These are phyloP conservation scores for Pisolithus orientalis DNA, from an alignment of 768 basidiomycete genomes.

Conservation along the genomic window DNA sequence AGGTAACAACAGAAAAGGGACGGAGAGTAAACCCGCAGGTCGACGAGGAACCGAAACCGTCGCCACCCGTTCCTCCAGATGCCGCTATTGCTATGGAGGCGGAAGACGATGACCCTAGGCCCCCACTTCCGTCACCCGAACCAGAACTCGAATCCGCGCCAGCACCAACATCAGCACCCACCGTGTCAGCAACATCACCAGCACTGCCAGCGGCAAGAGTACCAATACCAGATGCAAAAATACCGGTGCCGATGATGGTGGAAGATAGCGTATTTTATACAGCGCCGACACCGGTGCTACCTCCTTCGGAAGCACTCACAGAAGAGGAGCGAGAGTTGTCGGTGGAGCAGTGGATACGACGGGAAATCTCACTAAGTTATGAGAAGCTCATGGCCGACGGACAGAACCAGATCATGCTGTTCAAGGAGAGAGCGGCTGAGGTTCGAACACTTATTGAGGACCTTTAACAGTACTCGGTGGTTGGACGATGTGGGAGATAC, in stretches of 20 bases:
- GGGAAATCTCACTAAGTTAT: slow-evolving; percentile 65
- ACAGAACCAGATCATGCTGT: slow-evolving; percentile 41
- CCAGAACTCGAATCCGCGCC: not conserved
- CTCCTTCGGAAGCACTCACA: slow-evolving; percentile 17
- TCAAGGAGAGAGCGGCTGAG: slow-evolving; percentile 40
- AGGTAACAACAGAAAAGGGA: slow-evolving; percentile 1
- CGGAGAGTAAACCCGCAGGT: slow-evolving; percentile 20
- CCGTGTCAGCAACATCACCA: not conserved
- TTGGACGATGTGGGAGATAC: too few relatives aligned
- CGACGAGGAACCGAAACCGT: slow-evolving; percentile 7
- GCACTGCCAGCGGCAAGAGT: not conserved
- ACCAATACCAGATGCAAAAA: not conserved
- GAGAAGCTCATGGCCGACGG: slow-evolving; percentile 52
- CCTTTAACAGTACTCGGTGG: slow-evolving; percentile 6
- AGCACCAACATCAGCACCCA: not conserved
- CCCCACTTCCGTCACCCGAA: not conserved
- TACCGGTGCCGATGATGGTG: not conserved
- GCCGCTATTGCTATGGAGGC: not conserved
- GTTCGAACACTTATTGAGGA: slow-evolving; percentile 32
- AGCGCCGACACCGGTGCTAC: slow-evolving; percentile 5
- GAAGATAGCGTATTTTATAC: slow-evolving; percentile 5
- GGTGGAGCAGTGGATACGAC: slow-evolving; percentile 76
- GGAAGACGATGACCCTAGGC: not conserved
- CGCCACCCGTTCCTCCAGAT: slow-evolving; percentile 1
- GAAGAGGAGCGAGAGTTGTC: slow-evolving; percentile 67